These are phyloP conservation scores for Hymenotorrendiella dingleyae DNA, from an alignment of 2,329 filamentous ascomycete species.

Conservation along the genomic window DNA sequence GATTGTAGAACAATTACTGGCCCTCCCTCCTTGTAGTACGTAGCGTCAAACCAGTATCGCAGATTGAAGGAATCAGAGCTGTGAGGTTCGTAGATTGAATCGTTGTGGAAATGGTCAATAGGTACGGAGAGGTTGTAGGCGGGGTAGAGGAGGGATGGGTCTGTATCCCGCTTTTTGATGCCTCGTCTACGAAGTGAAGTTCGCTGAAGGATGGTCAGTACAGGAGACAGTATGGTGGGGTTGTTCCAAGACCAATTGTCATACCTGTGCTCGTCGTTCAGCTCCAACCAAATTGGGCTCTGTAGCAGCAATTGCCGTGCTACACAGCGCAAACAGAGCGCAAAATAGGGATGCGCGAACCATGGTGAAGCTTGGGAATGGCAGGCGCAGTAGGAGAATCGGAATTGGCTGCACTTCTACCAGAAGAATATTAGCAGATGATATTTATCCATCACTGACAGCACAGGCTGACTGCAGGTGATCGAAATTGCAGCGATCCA, in stretches of 20 bases:
- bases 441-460: too few relatives aligned
- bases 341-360: conserved; percentile 12
- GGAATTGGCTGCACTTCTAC: too few relatives aligned
- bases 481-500: too few relatives aligned
- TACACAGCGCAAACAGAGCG: conserved; percentile 15
- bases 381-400: too few relatives aligned
- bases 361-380: conserved; percentile 14
- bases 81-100: conserved; percentile 72
- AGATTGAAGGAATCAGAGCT: conserved; percentile 60
- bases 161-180: too few relatives aligned
- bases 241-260: background rate
- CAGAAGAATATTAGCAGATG: too few relatives aligned
- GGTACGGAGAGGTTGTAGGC: conserved; percentile 33
- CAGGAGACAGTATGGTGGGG: background rate
- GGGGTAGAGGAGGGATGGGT: conserved; percentile 25
- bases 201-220: conserved; percentile 16
- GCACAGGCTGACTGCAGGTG: too few relatives aligned
- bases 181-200: conserved; percentile 6
- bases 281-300: conserved; percentile 10
- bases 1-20: conserved; percentile 73
- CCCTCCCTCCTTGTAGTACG: conserved; percentile 68
- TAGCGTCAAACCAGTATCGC: conserved; percentile 79
- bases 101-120: conserved; percentile 80
- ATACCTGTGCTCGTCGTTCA: conserved; percentile 18
- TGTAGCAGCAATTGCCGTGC: conserved; percentile 12